Evolutionary conservation across 495 filamentous ascomycete species (phyloP), one percentile per base, ranked within the genome.

Genomic region (Daldinia caldariorum): DNA sequence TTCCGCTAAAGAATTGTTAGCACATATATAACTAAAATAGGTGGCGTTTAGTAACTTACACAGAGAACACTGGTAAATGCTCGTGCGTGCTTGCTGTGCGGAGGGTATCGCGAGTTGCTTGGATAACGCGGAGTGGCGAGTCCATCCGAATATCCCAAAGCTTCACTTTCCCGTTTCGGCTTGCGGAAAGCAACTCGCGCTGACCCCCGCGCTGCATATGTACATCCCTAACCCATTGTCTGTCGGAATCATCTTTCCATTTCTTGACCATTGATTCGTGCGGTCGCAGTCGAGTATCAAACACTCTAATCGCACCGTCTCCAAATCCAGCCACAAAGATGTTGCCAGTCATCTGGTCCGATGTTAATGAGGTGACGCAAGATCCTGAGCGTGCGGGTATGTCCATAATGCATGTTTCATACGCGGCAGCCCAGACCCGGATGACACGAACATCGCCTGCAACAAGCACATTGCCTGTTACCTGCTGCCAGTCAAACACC

Each of bases 401-500:
- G 75, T 98, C 94, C 83, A 89, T 90, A 32, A 91, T 90, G 82
- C 94, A 99, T 58, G 94, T 89, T 83, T 99, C 95, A 8, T 92
- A 89, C 34, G 91, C 92, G 35, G 95, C 96, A 77, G 94, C 94
- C 95, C 95, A 99, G 14, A 98, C 91, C 34, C 93, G 84, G 72
- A 99, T 97, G 39, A 97, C 92, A 65, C 94, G 93, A 45, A 97
- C 94, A 76, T 99, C 95, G 45, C 95, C 95, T 6, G 95, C 96
- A 43, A 98, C 96, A 31, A 99, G 84, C 31, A 97, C 89, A 63
- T 91, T 92, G 20, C 95, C 95, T 67, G 93, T 91, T n/a, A 94
- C 93, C 79, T 99, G 95, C 74, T 97, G 94, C 95, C 95, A 99
- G 70, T 98, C 94, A 69, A 97, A 94, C 18, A 97, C 94, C 77